A percentile compares a stretch with the other conserved stretches of the same genome.
Conservation (phyloP, 768 basidiomycete species). For the Leccinellum albellum region DNA sequence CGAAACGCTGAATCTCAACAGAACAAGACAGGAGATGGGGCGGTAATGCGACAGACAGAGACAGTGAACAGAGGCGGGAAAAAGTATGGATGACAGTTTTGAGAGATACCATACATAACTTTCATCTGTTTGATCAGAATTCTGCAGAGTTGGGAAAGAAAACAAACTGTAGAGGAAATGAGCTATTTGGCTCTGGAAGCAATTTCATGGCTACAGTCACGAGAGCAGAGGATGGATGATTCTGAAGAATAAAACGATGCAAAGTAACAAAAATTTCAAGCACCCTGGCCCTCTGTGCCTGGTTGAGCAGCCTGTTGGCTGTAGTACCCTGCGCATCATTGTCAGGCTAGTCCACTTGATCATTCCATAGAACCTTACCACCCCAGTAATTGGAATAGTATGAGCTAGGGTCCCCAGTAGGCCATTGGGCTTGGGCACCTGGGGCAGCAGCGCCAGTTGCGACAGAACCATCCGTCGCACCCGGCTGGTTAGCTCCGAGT, state of each 20-base stretch:
- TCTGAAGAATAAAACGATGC: constrained; percentile 24
- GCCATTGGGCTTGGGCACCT: constrained; percentile 74
- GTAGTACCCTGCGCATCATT: constrained; percentile 64
- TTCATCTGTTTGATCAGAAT: constrained; percentile 31
- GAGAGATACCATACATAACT: constrained; percentile 32
- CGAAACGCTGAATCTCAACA: constrained; percentile 24
- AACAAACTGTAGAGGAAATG: constrained; percentile 19
- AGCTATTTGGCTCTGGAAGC: constrained; percentile 17
- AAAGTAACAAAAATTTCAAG: constrained; percentile 25
- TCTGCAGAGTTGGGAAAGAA: constrained; percentile 26
- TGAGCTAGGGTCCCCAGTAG: constrained; percentile 62
- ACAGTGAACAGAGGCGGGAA: constrained; percentile 24
- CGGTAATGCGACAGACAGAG: constrained; percentile 17
- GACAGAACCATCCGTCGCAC: constrained; percentile 51
- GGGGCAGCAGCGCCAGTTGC: constrained; percentile 47
- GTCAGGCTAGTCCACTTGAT: constrained; percentile 9
- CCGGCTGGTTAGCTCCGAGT: constrained; percentile 53
- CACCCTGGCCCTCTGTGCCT: constrained; percentile 48
- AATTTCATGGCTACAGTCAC: constrained; percentile 34
- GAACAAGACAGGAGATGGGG: constrained; percentile 22
- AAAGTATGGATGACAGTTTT: constrained; percentile 30
- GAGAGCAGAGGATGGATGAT: constrained; percentile 24
- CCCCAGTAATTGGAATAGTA: constrained; percentile 86
- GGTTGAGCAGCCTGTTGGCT: constrained; percentile 69
- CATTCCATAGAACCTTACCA: constrained; percentile 42